These are phyloP conservation scores for Clausena lansium DNA, from an alignment of 345 rosid species.

Conservation along the genomic window DNA sequence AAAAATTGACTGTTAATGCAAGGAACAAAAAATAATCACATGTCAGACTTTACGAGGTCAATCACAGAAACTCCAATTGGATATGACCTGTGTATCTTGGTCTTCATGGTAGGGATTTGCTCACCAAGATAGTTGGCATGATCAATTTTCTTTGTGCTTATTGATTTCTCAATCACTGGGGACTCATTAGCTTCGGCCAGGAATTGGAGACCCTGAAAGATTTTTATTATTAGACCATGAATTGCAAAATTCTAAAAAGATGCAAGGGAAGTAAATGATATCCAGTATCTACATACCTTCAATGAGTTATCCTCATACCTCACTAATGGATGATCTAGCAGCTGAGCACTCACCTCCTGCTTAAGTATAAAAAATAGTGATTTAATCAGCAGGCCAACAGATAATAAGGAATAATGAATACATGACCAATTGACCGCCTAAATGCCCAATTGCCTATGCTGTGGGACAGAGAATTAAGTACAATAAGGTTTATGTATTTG, in stretches of 20 bases:
- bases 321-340: slow-evolving; percentile 42
- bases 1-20: background rate
- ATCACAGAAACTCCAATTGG: slow-evolving; percentile 67
- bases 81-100: slow-evolving; percentile 68
- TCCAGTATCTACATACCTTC: slow-evolving; percentile 33
- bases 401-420: background rate
- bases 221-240: slow-evolving; percentile 5
- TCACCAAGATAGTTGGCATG: slow-evolving; percentile 23
- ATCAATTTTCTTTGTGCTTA: slow-evolving; percentile 24
- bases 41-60: slow-evolving; percentile 24
- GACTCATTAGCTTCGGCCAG: slow-evolving; percentile 48
- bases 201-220: slow-evolving; percentile 76
- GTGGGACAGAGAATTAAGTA: background rate
- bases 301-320: slow-evolving; percentile 41
- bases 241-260: slow-evolving; percentile 3
- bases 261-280: background rate
- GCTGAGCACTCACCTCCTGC: slow-evolving; percentile 55
- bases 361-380: slow-evolving; percentile 18
- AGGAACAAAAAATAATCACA: background rate
- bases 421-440: background rate
- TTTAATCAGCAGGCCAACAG: background rate
- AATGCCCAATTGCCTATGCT: background rate
- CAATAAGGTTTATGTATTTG: background rate
- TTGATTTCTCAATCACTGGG: slow-evolving; percentile 26
- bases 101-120: slow-evolving; percentile 26